These are phyloP conservation scores for Ganoderma lucidum DNA, from an alignment of 1,284 basidiomycete genomes.

Conservation along the genomic window DNA sequence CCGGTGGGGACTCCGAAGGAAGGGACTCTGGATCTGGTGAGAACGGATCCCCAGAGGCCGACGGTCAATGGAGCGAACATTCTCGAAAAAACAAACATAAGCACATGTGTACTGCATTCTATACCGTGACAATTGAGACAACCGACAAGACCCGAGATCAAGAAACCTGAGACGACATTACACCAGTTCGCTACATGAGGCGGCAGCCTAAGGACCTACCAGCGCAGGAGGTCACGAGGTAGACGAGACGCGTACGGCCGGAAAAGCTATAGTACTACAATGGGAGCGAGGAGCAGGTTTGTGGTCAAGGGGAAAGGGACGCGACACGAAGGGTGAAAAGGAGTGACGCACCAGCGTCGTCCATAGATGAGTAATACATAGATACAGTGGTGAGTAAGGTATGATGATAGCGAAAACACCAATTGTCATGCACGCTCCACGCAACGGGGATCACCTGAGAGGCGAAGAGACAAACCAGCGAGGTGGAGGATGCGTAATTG, in stretches of 20 bases:
- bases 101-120: neutral
- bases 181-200: neutral
- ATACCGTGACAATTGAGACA: neutral
- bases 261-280: neutral
- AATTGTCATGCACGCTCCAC: neutral
- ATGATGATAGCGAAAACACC: neutral
- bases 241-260: neutral
- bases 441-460: conserved; percentile 3
- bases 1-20: neutral
- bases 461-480: neutral
- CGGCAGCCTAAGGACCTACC: neutral
- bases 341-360: conserved; percentile 1
- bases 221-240: neutral
- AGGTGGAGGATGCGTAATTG: neutral
- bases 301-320: neutral
- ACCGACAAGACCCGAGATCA: neutral
- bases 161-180: neutral
- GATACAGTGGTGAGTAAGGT: conserved; percentile 8
- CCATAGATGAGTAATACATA: neutral
- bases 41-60: neutral
- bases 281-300: neutral
- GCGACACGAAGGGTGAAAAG: neutral
- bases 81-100: neutral
- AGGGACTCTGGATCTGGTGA: neutral
- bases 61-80: neutral